Evolutionary conservation across 106 monocot species (phyloP), one percentile per base, ranked within the genome.

Genomic region (Allium fistulosum): DNA sequence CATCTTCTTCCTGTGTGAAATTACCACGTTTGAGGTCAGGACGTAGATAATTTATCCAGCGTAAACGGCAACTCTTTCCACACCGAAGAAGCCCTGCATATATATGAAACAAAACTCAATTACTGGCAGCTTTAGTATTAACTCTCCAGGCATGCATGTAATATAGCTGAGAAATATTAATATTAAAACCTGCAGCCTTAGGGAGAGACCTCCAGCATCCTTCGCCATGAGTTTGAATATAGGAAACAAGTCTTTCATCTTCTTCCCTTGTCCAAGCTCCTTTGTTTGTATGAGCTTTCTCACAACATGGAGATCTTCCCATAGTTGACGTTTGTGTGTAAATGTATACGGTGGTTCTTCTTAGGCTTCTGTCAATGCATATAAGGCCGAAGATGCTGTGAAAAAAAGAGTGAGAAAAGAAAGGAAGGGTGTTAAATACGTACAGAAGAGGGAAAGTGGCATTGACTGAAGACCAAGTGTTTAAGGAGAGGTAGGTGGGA

Each of bases 261-360:
- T 94, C 94, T 47, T 94, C 94, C 62, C 90, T 94, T 7, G 90
- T 90, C 94, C 94, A 94, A 1, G 87, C 94, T 7, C 94, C 94
- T 66, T 94, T 94, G 87, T 94, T 94, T n/a, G 85, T 94, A 75
- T 94, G 94, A 3, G 83, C 90, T 62, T 94, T 94, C 81, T 94
- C 94, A 59, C 94, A 94, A 62, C 94, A 94, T 16, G 94, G 94
- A 4, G 94, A 87, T 66, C 94, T 80, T 11, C 94, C 94, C 94
- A 94, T 94, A 6, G 46, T 64, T 4, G 0, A 26, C 11, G 45
- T 4, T 37, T 10, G 2, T 48, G 9, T 7, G 48, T 63, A 8
- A 46, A 63, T 62, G 6, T 10, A 1, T 53, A 53, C 1, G 52
- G 13, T 9, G 1, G 52, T 10, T 10, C 52, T 53, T 53, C 10